Conservation (phyloP, 78 protist species). For the Dictyostelium citrinum region DNA sequence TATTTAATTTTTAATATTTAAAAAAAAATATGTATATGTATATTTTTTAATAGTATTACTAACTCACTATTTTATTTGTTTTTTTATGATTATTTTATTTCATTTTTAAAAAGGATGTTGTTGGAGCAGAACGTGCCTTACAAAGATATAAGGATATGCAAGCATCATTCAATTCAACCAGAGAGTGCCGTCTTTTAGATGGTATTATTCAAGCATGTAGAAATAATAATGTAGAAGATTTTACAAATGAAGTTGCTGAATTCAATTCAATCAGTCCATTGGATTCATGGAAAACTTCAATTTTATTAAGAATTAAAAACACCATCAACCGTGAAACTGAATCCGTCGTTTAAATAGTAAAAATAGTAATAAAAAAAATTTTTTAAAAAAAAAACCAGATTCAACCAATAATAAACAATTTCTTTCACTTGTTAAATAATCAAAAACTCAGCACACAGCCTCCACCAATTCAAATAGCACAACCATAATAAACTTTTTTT, state of each 20-base stretch:
- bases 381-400: neutral
- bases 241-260: conserved; percentile 72
- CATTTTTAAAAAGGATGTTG: conserved; percentile 30
- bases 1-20: neutral
- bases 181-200: conserved; percentile 77
- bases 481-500: neutral
- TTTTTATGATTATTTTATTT: neutral
- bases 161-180: conserved; percentile 50
- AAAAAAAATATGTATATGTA: too few relatives aligned
- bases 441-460: neutral
- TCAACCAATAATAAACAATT: neutral
- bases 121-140: conserved; percentile 57
- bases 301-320: conserved; percentile 75
- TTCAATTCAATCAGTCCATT: conserved; percentile 74
- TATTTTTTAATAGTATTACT: neutral
- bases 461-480: neutral
- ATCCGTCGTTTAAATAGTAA: neutral
- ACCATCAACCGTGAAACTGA: conserved; percentile 31
- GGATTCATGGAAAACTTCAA: conserved; percentile 74
- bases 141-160: conserved; percentile 77
- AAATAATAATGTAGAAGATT: conserved; percentile 59
- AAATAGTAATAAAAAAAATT: neutral
- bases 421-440: neutral
- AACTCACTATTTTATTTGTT: neutral
- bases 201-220: conserved; percentile 58